Conservation (phyloP, 2,329 filamentous ascomycete species). For the Blastomyces silverae region DNA sequence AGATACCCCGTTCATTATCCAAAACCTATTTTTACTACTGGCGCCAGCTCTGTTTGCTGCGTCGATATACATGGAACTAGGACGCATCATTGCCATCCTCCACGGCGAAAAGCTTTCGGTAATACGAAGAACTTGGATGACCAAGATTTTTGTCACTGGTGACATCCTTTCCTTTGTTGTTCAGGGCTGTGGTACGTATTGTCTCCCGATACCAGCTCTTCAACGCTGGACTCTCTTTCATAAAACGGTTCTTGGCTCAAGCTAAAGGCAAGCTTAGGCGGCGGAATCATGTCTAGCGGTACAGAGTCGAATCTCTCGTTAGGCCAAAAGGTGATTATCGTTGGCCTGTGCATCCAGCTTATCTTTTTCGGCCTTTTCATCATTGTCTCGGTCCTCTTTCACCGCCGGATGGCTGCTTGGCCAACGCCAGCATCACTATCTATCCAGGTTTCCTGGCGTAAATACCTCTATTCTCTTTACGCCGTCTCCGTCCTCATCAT, state of each 20-base stretch:
- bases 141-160: conserved; percentile 27
- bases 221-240: not conserved
- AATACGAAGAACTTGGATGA: conserved; percentile 28
- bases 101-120: conserved; percentile 28
- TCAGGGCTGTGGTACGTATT: conserved; percentile 20
- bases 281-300: conserved; percentile 36
- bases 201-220: not conserved
- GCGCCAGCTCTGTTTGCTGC: conserved; percentile 36
- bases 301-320: conserved; percentile 27
- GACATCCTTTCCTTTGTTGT: conserved; percentile 26
- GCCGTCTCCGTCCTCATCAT: conserved; percentile 28
- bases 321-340: conserved; percentile 43
- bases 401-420: not conserved
- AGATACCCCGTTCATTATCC: conserved; percentile 26
- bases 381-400: conserved; percentile 17
- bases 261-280: conserved; percentile 28
- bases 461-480: conserved; percentile 22
- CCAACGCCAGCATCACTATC: conserved; percentile 3
- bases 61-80: conserved; percentile 32
- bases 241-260: not conserved
- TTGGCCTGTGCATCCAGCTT: conserved; percentile 47
- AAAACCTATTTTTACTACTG: conserved; percentile 29
- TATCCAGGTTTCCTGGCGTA: conserved; percentile 10
- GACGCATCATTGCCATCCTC: conserved; percentile 29
- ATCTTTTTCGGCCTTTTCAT: conserved; percentile 49